phyloP scores from a whole-genome alignment of 2,329 filamentous ascomycete species.

The Verticillium isaacii region DNA sequence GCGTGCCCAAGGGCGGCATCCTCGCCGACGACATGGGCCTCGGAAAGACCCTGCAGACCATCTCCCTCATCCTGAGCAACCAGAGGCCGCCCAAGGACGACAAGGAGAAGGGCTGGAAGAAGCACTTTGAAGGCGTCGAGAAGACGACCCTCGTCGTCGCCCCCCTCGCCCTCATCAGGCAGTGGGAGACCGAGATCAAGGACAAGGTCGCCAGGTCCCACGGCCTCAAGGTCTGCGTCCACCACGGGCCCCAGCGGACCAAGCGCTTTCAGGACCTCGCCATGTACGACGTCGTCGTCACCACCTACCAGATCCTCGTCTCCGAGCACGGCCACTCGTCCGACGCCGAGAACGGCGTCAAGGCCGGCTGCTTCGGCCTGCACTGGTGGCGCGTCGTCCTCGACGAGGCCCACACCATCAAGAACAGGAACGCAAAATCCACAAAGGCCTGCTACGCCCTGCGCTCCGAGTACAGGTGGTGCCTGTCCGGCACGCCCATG shows the following conservation, averaged over 20 bases:
- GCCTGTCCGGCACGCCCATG: conserved; percentile 92
- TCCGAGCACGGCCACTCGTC: conserved; percentile 77
- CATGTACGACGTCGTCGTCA: conserved; percentile 91
- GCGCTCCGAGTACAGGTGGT: conserved; percentile 87
- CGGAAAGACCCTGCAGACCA: conserved; percentile 92
- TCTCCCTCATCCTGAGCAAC: conserved; percentile 82
- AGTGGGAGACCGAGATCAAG: conserved; percentile 93
- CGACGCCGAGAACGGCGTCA: conserved; percentile 53
- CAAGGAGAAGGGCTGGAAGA: conserved; percentile 57
- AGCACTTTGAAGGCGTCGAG: conserved; percentile 62
- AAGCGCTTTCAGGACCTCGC: conserved; percentile 74
- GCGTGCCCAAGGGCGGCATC: conserved; percentile 85
- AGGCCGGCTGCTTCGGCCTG: conserved; percentile 82
- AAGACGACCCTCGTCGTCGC: conserved; percentile 89
- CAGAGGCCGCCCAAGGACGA: conserved; percentile 60
- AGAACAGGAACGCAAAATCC: conserved; percentile 93
- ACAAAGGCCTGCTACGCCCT: conserved; percentile 89
- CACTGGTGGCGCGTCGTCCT: conserved; percentile 95
- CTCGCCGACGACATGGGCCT: conserved; percentile 96
- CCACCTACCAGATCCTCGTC: conserved; percentile 91
- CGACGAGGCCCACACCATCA: conserved; percentile 97
- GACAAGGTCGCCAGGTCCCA: conserved; percentile 70
- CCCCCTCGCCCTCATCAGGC: conserved; percentile 87
- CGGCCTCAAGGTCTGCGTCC: conserved; percentile 75
- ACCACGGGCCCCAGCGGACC: conserved; percentile 82